Evolutionary conservation across 257 asterid genomes (phyloP), one percentile per base, ranked within the genome.

Genomic region (Linaria vulgaris): DNA sequence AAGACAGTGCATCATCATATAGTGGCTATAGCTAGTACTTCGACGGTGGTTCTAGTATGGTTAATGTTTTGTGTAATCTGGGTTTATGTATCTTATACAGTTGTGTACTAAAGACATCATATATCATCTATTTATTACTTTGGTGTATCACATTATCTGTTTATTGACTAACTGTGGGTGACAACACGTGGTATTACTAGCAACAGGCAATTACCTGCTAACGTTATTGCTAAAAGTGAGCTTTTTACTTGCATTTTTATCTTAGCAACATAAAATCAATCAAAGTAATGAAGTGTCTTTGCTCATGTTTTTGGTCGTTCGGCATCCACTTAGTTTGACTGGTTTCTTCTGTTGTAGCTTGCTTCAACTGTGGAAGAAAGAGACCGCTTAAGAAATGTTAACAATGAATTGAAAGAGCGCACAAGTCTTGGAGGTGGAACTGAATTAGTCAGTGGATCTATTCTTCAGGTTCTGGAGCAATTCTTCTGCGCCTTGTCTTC

Each of bases 291-390:
- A 50, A 31, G 27, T 61, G 59, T 65, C 22, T 25, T 13, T n/a
- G 27, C 31, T n/a, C 17, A 24, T 53, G 54, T 61, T 37, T 66
- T 65, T 68, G 38, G 44, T 56, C 24, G 58, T 56, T 63, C 48
- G 63, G 43, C 54, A 51, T 68, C 51, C 53, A 60, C 31, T 56
- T 66, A 45, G 61, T 71, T 61, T 78, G 58, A 68, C 73, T 62
- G 76, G 54, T 70, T 56, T 43, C 66, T 63, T 52, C 31, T 70
- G 38, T 50, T 78, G 76, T 68, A 94, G 99, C 85, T 87, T 74
- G 80, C 81, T 71, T 67, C 83, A 69, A 70, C 73, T 69, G 76
- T 83, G 12, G 94, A 81, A 59, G 99, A 94, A 85, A 81, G 82
- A 71, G 91, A 90, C 50, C 73, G 71, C 56, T 78, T 94, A 31